Conservation (phyloP, 371 early-diverging fungal species). For the Dichotomocladium elegans region DNA sequence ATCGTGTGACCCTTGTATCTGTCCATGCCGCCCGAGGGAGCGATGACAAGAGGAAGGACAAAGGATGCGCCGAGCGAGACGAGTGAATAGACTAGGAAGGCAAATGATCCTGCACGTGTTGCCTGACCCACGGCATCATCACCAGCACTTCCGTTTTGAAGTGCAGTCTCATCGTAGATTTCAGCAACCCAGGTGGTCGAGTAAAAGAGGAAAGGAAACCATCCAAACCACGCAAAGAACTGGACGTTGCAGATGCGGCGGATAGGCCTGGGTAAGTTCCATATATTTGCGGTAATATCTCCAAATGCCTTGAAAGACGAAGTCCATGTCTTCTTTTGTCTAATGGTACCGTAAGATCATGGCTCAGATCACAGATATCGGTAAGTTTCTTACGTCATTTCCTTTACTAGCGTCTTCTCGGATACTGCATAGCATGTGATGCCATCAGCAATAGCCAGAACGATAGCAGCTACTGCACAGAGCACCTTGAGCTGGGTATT, state of each 20-base stretch:
- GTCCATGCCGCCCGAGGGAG: slow-evolving; percentile 14
- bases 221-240: slow-evolving; percentile 92
- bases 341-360: not conserved
- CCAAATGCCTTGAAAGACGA: slow-evolving; percentile 30
- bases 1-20: not conserved
- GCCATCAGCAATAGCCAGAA: slow-evolving; percentile 57
- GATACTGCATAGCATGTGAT: slow-evolving; percentile 67
- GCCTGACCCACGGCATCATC: slow-evolving; percentile 56
- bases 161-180: slow-evolving; percentile 35
- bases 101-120: slow-evolving; percentile 82
- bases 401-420: slow-evolving; percentile 42
- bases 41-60: slow-evolving; percentile 57
- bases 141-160: slow-evolving; percentile 14
- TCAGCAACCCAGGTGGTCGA: slow-evolving; percentile 79
- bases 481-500: slow-evolving; percentile 80
- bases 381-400: slow-evolving; percentile 17
- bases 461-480: slow-evolving; percentile 66
- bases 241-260: slow-evolving; percentile 83
- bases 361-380: not conserved
- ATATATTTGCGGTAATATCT: slow-evolving; percentile 36
- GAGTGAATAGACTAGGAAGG: slow-evolving; percentile 76
- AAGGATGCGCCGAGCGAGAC: slow-evolving; percentile 71
- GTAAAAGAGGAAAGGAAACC: slow-evolving; percentile 96
- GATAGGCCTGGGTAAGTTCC: slow-evolving; percentile 67
- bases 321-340: slow-evolving; percentile 4